Base-by-base conservation (phyloP, 2,329 filamentous ascomycete genomes). In the Microsporum ferrugineum region DNA sequence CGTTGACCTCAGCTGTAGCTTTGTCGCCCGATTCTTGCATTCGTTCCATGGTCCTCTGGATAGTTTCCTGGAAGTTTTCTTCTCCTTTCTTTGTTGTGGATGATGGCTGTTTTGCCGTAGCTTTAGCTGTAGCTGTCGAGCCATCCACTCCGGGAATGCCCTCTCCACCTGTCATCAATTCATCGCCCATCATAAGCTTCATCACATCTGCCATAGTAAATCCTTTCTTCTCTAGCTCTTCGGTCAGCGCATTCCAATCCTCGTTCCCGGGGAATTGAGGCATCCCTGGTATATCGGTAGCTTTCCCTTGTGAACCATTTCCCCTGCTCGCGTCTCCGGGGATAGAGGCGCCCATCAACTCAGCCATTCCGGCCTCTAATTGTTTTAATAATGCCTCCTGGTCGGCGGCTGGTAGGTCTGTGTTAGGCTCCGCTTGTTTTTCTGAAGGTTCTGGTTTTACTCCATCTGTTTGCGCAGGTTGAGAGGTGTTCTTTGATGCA, bases 41-140 rank as follows among this genome's bases (percentile, higher is more conserved):
- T 57, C 94, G 88, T 75, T 95, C 89, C 88, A 99, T 96, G 0
- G 94, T 97, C 68, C 85, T 85, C 63, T 88, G 86, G 68, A 99
- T 97, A 0, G 89, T 95, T 63, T 96, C 91, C 71, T 95, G 90
- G 74, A 99, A 99, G 0, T 82, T 84, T 55, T 86, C 84, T 45
- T 89, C 86, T 43, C 60, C 27, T 49, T 69, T 64, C 2, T 66
- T 60, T 1, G 69, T 63, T 34, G 71, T 63, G 31, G 68, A 60
- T 17, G 70, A 63, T 3, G 60, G 59, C 65, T 5, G 65, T 23
- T 61, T 65, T 57, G 69, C 65, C 27, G 63, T 65, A 27, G 69
- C 64, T 38, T 65, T 58, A 17, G 68, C 66, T 6, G 64, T 29
- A 47, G 41, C 27, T 29, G 56, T 31, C 2, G 38, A 60, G 27